Conservation (phyloP, 2,329 filamentous ascomycete species). For the Endoconidiophora laricicola region DNA sequence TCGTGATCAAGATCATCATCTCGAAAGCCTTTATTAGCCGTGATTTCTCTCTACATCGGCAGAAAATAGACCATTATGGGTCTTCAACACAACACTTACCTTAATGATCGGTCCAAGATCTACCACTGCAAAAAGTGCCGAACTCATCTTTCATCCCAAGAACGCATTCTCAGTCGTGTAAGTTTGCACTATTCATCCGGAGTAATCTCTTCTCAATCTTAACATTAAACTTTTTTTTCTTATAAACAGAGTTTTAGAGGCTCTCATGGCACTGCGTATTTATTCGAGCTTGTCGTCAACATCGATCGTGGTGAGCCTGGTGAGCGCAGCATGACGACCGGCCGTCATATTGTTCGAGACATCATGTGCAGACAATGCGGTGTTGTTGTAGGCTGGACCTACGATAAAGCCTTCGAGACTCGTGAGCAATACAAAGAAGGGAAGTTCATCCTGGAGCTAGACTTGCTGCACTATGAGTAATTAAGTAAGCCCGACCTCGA, state of each 20-base stretch:
- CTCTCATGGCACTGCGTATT: conserved; percentile 93
- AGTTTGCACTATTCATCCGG: conserved; percentile 19
- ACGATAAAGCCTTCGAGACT: conserved; percentile 87
- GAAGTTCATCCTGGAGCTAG: conserved; percentile 90
- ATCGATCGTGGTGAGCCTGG: conserved; percentile 65
- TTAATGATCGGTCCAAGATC: conserved; percentile 61
- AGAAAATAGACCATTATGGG: conserved; percentile 44
- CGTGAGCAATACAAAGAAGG: conserved; percentile 98
- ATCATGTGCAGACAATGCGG: conserved; percentile 84
- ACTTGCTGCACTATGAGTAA: conserved; percentile 67
- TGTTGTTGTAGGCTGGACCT: conserved; percentile 93
- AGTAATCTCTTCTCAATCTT: neutral
- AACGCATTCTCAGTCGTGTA: conserved; percentile 90
- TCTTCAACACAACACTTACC: conserved; percentile 79
- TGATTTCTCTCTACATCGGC: neutral
- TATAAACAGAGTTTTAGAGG: conserved; percentile 75
- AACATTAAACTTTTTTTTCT: neutral
- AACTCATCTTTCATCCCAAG: conserved; percentile 84
- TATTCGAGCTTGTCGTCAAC: conserved; percentile 92
- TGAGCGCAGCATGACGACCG: conserved; percentile 97
- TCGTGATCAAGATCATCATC: too few species aligned
- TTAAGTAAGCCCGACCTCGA: too few species aligned
- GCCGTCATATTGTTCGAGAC: conserved; percentile 83
- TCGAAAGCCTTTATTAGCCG: neutral
- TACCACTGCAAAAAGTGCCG: conserved; percentile 93